phyloP scores from a whole-genome alignment of 2,329 filamentous ascomycete species.

The Chaetothyriales sp. region DNA sequence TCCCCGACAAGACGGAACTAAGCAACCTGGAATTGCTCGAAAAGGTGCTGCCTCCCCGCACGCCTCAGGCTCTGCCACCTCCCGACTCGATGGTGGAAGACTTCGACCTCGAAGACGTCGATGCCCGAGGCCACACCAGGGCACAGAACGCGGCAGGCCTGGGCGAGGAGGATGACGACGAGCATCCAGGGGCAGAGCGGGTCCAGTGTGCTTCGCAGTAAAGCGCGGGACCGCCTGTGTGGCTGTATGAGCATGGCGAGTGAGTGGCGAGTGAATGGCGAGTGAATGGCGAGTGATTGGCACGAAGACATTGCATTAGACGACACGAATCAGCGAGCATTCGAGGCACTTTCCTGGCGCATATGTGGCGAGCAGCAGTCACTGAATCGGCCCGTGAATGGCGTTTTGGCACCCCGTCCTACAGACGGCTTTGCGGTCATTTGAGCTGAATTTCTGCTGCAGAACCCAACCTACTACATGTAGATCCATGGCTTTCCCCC shows the following conservation, averaged over 20 bases:
- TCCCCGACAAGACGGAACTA: slow-evolving; percentile 63
- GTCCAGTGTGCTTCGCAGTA: slow-evolving; percentile 41
- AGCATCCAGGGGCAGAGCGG: slow-evolving; percentile 35
- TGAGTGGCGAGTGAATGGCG: no score
- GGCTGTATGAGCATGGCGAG: not conserved
- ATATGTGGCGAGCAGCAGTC: not conserved
- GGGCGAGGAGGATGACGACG: slow-evolving; percentile 57
- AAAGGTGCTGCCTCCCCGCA: slow-evolving; percentile 63
- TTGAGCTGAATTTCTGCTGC: not conserved
- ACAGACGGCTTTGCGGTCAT: not conserved
- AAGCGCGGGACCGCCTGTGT: slow-evolving; percentile 10
- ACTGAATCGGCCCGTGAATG: not conserved
- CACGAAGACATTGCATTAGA: not conserved
- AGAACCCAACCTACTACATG: not conserved
- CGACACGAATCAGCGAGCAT: not conserved
- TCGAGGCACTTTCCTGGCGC: not conserved
- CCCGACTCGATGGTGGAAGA: slow-evolving; percentile 82
- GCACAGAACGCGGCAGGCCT: slow-evolving; percentile 51
- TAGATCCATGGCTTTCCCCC: not conserved
- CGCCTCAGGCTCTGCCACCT: slow-evolving; percentile 54
- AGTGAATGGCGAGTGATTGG: not conserved
- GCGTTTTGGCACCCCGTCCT: not conserved
- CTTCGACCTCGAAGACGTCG: slow-evolving; percentile 73
- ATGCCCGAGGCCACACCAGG: slow-evolving; percentile 50
- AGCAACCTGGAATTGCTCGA: slow-evolving; percentile 68